Evolutionary conservation across 1,139 yeast species (phyloP).

Genomic region (Yamadazyma kanchanaburiensis): DNA sequence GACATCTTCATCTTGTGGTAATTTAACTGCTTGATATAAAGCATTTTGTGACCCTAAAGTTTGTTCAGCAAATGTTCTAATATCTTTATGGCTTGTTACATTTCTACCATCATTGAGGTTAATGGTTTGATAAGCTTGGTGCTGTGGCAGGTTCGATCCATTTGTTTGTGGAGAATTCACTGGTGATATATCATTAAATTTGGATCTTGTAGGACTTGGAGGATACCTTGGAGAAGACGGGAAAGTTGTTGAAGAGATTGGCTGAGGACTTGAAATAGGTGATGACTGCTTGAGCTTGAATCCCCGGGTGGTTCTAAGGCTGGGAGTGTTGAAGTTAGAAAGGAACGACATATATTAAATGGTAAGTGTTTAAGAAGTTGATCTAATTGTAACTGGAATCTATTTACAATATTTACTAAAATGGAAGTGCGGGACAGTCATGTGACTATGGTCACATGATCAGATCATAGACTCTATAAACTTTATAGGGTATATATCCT

Average conservation of each 20-base stretch:
- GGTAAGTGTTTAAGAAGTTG: constrained; percentile 1
- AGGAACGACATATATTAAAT: constrained; percentile 22
- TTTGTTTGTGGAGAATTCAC: constrained; percentile 1
- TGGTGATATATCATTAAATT: neutral
- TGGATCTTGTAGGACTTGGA: constrained; percentile 5
- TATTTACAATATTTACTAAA: constrained; percentile 6
- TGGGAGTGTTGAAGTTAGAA: constrained; percentile 56
- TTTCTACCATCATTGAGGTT: constrained; percentile 17
- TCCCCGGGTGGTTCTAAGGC: constrained; percentile 53
- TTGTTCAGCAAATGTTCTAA: constrained; percentile 85
- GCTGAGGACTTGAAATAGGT: constrained; percentile 43
- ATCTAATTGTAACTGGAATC: constrained; percentile 3
- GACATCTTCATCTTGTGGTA: constrained; percentile 89
- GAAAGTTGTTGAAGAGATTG: constrained; percentile 30
- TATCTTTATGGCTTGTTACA: constrained; percentile 64
- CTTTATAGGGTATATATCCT: no score
- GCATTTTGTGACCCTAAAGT: constrained; percentile 92
- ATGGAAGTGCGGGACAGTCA: no score
- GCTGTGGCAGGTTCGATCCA: constrained; percentile 3
- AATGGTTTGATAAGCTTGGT: constrained; percentile 25
- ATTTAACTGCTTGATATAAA: constrained; percentile 84
- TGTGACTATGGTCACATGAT: no score
- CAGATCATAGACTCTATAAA: no score
- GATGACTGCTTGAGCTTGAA: constrained; percentile 44
- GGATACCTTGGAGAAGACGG: constrained; percentile 24